Evolutionary conservation across 768 basidiomycete species (phyloP).

Genomic region (Phylloporus rhodoxanthus): DNA sequence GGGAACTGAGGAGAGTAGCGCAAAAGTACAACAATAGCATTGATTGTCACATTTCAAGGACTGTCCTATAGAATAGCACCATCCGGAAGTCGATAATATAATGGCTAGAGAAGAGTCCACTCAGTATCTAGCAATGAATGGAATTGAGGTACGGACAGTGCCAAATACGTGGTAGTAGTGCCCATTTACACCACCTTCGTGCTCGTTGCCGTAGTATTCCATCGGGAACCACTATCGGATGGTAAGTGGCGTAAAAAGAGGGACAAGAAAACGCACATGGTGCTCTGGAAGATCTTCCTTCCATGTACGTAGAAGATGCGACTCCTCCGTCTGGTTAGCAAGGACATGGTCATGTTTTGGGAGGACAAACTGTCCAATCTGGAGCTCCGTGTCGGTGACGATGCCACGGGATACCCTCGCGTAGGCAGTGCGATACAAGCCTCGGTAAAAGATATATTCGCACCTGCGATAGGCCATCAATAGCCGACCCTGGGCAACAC

Average conservation of each 20-base stretch:
- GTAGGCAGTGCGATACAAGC: slow-evolving; percentile 73
- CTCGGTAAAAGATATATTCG: slow-evolving; percentile 86
- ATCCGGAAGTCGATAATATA: slow-evolving; percentile 49
- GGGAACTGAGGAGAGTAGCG: slow-evolving; percentile 14
- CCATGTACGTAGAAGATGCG: slow-evolving; percentile 59
- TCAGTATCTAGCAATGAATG: not conserved
- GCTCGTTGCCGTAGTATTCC: slow-evolving; percentile 56
- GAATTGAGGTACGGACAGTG: slow-evolving; percentile 42
- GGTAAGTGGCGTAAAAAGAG: slow-evolving; percentile 1
- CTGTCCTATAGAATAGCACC: slow-evolving; percentile 34
- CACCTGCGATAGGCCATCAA: slow-evolving; percentile 46
- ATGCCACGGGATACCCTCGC: slow-evolving; percentile 76
- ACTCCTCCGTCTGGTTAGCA: slow-evolving; percentile 52
- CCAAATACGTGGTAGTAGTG: slow-evolving; percentile 76
- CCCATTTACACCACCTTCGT: slow-evolving; percentile 54
- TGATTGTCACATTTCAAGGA: not conserved
- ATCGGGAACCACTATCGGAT: slow-evolving; percentile 65
- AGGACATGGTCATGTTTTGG: slow-evolving; percentile 52
- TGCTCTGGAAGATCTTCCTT: slow-evolving; percentile 63
- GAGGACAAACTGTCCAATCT: slow-evolving; percentile 79
- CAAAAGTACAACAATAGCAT: slow-evolving; percentile 12
- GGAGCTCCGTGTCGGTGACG: slow-evolving; percentile 87
- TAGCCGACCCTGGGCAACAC: not conserved
- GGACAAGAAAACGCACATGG: slow-evolving; percentile 42
- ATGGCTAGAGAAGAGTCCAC: slow-evolving; percentile 31